Evolutionary conservation across 352 stramenopile genomes (phyloP), one percentile per base, ranked within the genome.

Genomic region (Phytophthora kernoviae): DNA sequence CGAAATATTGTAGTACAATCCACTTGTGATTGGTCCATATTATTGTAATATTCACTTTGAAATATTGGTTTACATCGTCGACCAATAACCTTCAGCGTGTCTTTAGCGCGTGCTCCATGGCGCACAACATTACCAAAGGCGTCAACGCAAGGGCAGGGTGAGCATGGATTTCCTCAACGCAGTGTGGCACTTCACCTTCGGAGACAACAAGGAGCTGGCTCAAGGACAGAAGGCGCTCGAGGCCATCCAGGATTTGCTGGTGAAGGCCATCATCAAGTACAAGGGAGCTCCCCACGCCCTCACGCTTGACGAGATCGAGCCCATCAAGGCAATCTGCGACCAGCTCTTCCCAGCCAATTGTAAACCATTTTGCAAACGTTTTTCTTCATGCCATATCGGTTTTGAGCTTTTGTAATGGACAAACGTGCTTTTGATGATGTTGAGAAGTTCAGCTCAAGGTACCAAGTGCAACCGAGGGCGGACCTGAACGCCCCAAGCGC

Each of bases 251-350:
- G 39, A 57, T 9, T 51, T 79, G 48, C 69, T 91, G 48, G 54
- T 70, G 7, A 46, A 69, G 6, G 70, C 68, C 34, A 82, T 89
- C 49, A 44, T 47, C 24, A 69, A 66, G 49, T 60, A 71, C 32
- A 42, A 77, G 10, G 65, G 64, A 34, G 67, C 44, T 27, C 36
- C 68, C 24, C 75, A 72, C 49, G 80, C 82, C 32, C 70, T 92
- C 9, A 74, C 68, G 1, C 17, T 46, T 8, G 75, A 79, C 0
- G 83, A 93, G 42, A 90, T 93, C 36, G 70, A 58, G 34, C 72
- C 78, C 15, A 85, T 94, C 56, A 81, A 81, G 39, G 70, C 52
- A 18, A 76, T 94, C 7, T 92, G 80, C 52, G 77, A 92, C 59
- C 68, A 85, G 58, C 80, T 94, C 40, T 55, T 78, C 39, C 76